Evolutionary conservation across 805 yeast species (phyloP), one percentile per base, ranked within the genome.

Genomic region (Metschnikowia lachancei): DNA sequence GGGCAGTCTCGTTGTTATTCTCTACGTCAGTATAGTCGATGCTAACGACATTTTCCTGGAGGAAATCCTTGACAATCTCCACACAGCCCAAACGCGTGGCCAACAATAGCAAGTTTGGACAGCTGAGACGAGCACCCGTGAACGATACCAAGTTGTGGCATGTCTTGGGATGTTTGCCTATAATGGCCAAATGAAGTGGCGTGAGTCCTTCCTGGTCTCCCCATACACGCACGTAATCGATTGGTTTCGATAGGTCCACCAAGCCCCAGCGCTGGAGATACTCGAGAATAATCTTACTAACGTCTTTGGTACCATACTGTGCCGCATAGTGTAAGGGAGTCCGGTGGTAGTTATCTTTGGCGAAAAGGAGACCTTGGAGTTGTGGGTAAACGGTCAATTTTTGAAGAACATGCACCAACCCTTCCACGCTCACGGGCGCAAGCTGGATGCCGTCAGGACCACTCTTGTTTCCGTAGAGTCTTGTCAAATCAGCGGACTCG

Each of bases 261-360:
- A 81, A 74, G 2, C 70, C 66, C 92, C 95, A 86, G 36, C 75
- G 65, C 46, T 70, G 66, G 48, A 87, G 61, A 55, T 74, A 76
- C 31, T 73, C 72, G 13, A 90, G 67, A 28, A 91, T 72, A 20
- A 81, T 71, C 12, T 69, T 67, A 2, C 88, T 74, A 31, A 84
- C 80, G 42, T 78, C 80, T 47, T 77, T 80, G 46, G 91, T 71
- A 0, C 97, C 97, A 62, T 82, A 89, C 57, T 88, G 94, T 2
- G 94, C 83, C 16, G 95, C 83, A 63, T 91, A 91, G 66, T 92
- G 97, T 45, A 92, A 69, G 0, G 97, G 96, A 0, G 96, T 86
- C 50, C 97, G 76, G 51, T 74, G 75, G 60, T 88, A 87, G 48
- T 78, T 82, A 62, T 91, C 98, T 36, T 77, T 78, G 42, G 85